Conservation (phyloP, 768 basidiomycete species). For the Tricholoma flavovirens region DNA sequence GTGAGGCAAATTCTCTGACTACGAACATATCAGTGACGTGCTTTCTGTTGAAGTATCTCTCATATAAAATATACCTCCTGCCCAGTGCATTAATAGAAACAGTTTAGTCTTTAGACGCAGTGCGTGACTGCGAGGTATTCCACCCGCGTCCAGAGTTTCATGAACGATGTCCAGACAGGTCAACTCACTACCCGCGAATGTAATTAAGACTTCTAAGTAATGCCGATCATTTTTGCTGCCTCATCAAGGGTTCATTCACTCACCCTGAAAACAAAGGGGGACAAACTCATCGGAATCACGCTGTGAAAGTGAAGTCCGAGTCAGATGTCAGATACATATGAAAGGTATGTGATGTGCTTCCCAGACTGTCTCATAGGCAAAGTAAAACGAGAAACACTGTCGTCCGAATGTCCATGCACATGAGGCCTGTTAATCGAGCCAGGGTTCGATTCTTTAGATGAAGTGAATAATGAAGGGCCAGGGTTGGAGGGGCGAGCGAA, state of each 20-base stretch:
- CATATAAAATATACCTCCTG: too few species aligned
- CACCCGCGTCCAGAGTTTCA: neutral
- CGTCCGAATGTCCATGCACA: neutral
- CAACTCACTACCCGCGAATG: neutral
- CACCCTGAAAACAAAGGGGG: neutral
- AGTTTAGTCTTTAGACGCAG: too few species aligned
- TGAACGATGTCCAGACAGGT: neutral
- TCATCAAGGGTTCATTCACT: neutral
- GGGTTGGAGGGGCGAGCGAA: neutral
- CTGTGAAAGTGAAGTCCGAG: neutral
- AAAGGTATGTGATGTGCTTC: neutral
- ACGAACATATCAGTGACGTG: too few species aligned
- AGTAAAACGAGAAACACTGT: neutral
- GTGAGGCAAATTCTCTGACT: too few species aligned
- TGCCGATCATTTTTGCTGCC: neutral
- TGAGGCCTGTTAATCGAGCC: neutral
- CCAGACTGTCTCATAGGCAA: neutral
- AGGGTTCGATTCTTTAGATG: neutral
- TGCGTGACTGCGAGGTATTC: too few species aligned
- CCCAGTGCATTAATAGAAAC: too few species aligned
- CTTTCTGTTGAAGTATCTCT: too few species aligned
- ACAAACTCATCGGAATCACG: neutral
- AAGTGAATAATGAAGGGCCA: neutral
- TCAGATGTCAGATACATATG: neutral
- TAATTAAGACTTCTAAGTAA: neutral